Percentiles rank a stretch among this genome's conserved stretches.
phyloP scores from a whole-genome alignment of 2,329 filamentous ascomycete genomes.

The Botryotinia narcissicola region DNA sequence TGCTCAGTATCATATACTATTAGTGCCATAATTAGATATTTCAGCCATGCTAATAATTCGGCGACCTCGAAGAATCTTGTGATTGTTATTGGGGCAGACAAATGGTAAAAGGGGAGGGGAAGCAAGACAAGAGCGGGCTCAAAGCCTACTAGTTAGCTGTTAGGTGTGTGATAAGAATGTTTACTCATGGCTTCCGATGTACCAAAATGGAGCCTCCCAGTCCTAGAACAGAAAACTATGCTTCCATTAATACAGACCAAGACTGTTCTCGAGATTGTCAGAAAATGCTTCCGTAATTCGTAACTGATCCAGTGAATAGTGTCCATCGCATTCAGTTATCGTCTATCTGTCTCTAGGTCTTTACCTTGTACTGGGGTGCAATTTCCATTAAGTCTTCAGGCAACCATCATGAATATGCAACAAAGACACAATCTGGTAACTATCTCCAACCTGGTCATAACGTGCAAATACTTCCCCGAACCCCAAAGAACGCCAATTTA shows the following conservation, averaged over 20 bases:
- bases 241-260: neutral
- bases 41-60: slow-evolving; percentile 1
- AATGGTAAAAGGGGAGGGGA: neutral
- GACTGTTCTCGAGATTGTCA: neutral
- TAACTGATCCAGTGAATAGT: slow-evolving; percentile 5
- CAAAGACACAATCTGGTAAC: neutral
- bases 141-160: neutral
- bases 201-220: slow-evolving; percentile 5
- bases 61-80: slow-evolving; percentile 15
- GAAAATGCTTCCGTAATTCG: slow-evolving; percentile 1
- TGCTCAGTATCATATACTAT: too few relatives aligned
- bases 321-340: neutral
- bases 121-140: neutral
- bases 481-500: neutral
- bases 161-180: slow-evolving; percentile 4
- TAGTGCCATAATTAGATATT: slow-evolving; percentile 17
- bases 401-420: slow-evolving; percentile 12
- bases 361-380: neutral
- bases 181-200: slow-evolving; percentile 7
- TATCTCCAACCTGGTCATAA: neutral
- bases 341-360: neutral
- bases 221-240: neutral
- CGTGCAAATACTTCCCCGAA: neutral
- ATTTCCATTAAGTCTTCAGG: slow-evolving; percentile 11
- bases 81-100: neutral